Base-by-base conservation (phyloP, 2,329 filamentous ascomycete species). In the Diaporthe citri region DNA sequence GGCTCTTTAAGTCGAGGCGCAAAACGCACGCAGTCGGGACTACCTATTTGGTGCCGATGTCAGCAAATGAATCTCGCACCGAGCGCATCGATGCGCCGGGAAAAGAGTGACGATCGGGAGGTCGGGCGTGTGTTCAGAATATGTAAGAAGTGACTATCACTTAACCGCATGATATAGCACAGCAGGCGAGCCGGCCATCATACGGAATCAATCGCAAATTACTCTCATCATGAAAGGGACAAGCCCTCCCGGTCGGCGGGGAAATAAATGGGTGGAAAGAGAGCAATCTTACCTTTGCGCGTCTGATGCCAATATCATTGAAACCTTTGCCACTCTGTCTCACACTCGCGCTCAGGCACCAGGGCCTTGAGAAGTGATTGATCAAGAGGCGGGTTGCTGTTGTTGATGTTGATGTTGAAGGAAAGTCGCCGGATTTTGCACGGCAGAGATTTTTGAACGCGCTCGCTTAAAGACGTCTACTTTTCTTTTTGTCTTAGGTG, bases 81-180 rank as follows among this genome's bases (percentile, higher is more conserved):
- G 17, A 2, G 48, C 4, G 34, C n/a, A 60, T 12, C 17, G 25
- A 36, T 3, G 31, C 28, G 15, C 4, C 39, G 25, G 13, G n/a
- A 55, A 22, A 20, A 72, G 22, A 52, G 36, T 51, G 59, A 66
- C 71, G 55, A 72, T 43, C 46, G 36, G 48, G 48, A 46, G 62
- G 71, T 74, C 73, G 80, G 82, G 2, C 20, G 15, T 55, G 46
- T 25, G 80, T 84, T 98, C 95, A 98, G 95, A 95, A 98, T 97
- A 98, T 97, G 95, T 98, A 98, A 98, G 95, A 96, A 92, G 91
- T 92, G 86, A 95, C 94, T 97, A 94, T 98, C 95, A 97, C 88
- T 85, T 90, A 83, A 87, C 90, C 87, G 86, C 83, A 87, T 89
- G 93, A 92, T 95, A 93, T 93, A 90, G 93, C 93, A 88, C 90